Evolutionary conservation across 2,329 filamentous ascomycete genomes (phyloP).

Genomic region (Kalmusia sp.): DNA sequence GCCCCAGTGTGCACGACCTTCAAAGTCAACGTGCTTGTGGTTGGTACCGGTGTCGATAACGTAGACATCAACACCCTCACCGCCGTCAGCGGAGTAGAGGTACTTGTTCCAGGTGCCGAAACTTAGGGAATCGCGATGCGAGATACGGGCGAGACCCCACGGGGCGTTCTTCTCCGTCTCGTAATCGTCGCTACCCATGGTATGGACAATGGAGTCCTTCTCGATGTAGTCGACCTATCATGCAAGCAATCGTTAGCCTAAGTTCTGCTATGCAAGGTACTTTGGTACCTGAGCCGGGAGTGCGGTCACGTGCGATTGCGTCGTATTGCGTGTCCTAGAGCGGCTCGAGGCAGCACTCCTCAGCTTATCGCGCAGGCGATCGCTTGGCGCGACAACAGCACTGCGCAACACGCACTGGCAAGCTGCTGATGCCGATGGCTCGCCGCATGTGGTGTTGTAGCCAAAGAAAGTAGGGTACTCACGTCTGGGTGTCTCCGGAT

Average conservation of each 20-base stretch:
- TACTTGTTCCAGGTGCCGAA: slow-evolving; percentile 99
- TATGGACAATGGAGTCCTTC: slow-evolving; percentile 90
- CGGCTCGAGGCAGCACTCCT: slow-evolving; percentile 18
- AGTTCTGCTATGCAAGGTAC: slow-evolving; percentile 21
- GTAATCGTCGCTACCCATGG: slow-evolving; percentile 62
- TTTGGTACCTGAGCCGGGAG: slow-evolving; percentile 18
- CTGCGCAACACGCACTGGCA: background rate
- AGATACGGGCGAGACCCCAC: slow-evolving; percentile 99
- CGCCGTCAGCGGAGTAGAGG: slow-evolving; percentile 85
- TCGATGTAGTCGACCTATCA: slow-evolving; percentile 93
- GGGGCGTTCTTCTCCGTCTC: slow-evolving; percentile 89
- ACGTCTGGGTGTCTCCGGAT: slow-evolving; percentile 96
- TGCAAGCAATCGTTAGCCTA: slow-evolving; percentile 29
- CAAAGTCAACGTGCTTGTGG: slow-evolving; percentile 92
- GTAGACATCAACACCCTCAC: slow-evolving; percentile 98
- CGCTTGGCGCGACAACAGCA: slow-evolving; percentile 13
- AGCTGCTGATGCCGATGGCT: background rate
- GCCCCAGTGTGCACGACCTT: slow-evolving; percentile 94
- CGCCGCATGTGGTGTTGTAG: background rate
- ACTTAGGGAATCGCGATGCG: slow-evolving; percentile 84
- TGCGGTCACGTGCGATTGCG: slow-evolving; percentile 37
- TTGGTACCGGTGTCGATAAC: slow-evolving; percentile 99
- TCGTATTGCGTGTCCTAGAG: slow-evolving; percentile 28
- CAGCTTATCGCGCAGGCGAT: slow-evolving; percentile 32
- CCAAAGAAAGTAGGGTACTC: slow-evolving; percentile 58